Base-by-base conservation (phyloP, 2,329 filamentous ascomycete species). In the Diplocarpon rosae region DNA sequence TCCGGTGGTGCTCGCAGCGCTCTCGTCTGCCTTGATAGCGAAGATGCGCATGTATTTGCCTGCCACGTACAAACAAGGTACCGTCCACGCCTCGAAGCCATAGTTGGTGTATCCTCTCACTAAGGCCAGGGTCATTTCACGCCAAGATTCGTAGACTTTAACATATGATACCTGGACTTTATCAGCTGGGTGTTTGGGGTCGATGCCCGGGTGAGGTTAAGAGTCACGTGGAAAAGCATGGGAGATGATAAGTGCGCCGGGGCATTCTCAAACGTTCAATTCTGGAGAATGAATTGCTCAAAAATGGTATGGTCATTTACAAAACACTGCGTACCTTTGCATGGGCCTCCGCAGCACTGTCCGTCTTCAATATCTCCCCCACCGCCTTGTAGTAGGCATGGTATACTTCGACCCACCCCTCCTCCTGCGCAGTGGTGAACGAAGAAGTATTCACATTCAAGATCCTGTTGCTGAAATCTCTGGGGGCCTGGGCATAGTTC, bases 391-490 rank as follows among this genome's bases (percentile, higher is more conserved):
- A 95, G 60, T 89, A 95, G 15, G 77, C 71, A 30, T 74, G 69
- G 60, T 89, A 94, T 27, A 96, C 79, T 32, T 95, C 89, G 0
- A 82, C 71, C 92, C 92, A 98, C n/a, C 80, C 69, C 66, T 95
- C 86, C 33, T 80, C 73, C 33, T 35, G 20, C 7, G 54, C 36
- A n/a, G 59, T 41, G 17, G 52, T 57, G 40, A 58, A 48, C 7
- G 51, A 42, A 10, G 43, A 43, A 68, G 71, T 20, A 69, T 66
- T 44, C 71, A 72, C 78, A 53, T 81, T 78, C 48, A 90, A 76
- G 46, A 92, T 72, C 37, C 67, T 64, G 58, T 84, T 80, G 45
- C 80, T 79, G 43, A 95, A 70, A 56, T 92, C 83, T 30, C 71
- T 70, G 51, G 80, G 78, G 9, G 54, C 55, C 49, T 53, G 54